Base-by-base conservation (phyloP, 768 basidiomycete genomes). In the Cubamyces sp. region DNA sequence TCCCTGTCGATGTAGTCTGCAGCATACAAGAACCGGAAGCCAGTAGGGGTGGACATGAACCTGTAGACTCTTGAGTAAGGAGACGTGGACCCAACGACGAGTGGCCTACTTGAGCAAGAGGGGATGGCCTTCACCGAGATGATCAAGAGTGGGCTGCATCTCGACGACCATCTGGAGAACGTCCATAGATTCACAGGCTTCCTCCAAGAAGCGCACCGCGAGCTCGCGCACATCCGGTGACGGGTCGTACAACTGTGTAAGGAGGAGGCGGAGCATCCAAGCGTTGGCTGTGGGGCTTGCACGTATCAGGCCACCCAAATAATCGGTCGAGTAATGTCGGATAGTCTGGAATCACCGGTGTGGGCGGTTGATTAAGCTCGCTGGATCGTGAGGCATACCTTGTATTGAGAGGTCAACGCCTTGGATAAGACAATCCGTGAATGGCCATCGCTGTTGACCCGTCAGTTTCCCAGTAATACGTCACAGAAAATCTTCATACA, bases 211-310 rank as follows among this genome's bases (percentile, higher is more conserved):
- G 61, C 87, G 86, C 18, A 97, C 92, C 7, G 97, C 94, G 64
- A 92, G 80, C 76, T 94, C 90, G 70, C 92, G 91, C 1, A 99
- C 94, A 72, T 96, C 93, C 19, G 88, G 79, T 0, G 90, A 85
- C 6, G 94, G 92, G 69, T 99, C 97, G 73, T 98, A 99, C 12
- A 98, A 79, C 74, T 99, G 97, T 0, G 96, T 98, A 19, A 98
- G 81, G 37, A 99, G 87, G 11, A 98, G 83, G 7, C 92, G 87
- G 45, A 98, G 79, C 15, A 88, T 92, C 97, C 96, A 99, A 1
- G 89, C 84, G 67, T 90, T 88, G 0, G 91, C 85, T 39, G 76
- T 84, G 7, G 81, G 57, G 52, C 84, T 83, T 64, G 78, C 81
- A 34, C 86, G 87, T 63, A 98, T 89, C 42, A 97, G 80, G 40